Evolutionary conservation across 441 rosid genomes (phyloP).

Genomic region (Adansonia rubrostipa): DNA sequence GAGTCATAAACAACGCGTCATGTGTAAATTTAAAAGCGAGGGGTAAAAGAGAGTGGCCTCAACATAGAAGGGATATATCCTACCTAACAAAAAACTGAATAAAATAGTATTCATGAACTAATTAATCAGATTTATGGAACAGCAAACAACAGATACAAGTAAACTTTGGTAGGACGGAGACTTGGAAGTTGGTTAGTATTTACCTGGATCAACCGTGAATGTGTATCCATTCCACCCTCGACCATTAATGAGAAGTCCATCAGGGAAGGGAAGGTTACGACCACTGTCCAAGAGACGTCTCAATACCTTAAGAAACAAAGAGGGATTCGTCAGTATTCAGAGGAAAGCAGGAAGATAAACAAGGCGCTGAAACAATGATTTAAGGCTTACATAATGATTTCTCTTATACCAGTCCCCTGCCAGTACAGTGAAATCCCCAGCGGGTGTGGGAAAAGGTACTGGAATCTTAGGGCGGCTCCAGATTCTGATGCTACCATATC

Average conservation of each 20-base stretch:
- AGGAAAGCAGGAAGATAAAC: not conserved
- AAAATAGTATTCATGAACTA: not conserved
- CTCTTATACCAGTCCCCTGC: constrained; percentile 74
- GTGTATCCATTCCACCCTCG: constrained; percentile 72
- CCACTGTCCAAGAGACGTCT: constrained; percentile 58
- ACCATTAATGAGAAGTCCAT: constrained; percentile 71
- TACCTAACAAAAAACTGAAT: not conserved
- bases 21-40: not conserved
- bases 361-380: not conserved
- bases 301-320: constrained; percentile 38
- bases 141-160: not conserved
- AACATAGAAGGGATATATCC: not conserved
- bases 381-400: constrained; percentile 54
- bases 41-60: not conserved
- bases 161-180: not conserved
- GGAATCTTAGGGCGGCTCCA: constrained; percentile 76
- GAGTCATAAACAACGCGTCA: constrained; percentile 15
- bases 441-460: constrained; percentile 61
- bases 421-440: constrained; percentile 53
- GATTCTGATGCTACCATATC: constrained; percentile 60
- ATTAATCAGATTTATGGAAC: not conserved
- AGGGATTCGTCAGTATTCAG: not conserved
- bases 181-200: not conserved
- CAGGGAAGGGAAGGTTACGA: constrained; percentile 54
- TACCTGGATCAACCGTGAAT: constrained; percentile 63